Conservation (phyloP, 225 moss, liverwort and hornwort genomes). For the Marchantia paleacea region DNA sequence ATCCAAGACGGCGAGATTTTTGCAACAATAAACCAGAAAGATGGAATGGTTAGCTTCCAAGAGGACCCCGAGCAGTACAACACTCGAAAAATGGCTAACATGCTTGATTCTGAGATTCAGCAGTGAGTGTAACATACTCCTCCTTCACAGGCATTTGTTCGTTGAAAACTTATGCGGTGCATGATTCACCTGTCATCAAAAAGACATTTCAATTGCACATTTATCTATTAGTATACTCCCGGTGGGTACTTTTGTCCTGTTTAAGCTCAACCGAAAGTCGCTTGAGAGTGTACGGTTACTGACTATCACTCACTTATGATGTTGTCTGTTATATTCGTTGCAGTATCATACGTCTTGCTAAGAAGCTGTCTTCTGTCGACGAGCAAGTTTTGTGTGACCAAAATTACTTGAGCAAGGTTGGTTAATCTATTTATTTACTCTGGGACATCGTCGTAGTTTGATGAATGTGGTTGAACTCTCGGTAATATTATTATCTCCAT, state of each 20-base stretch:
- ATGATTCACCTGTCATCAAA: too few relatives aligned
- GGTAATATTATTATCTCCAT: neutral
- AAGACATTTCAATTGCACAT: too few relatives aligned
- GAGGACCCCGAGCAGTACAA: constrained; percentile 99
- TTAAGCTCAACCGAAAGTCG: neutral
- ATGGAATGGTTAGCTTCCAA: constrained; percentile 99
- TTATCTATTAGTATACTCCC: too few relatives aligned
- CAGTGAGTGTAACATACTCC: constrained; percentile 48
- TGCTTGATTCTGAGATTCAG: constrained; percentile 86
- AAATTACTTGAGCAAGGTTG: constrained; percentile 94
- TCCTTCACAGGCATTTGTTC: neutral
- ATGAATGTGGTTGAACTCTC: neutral
- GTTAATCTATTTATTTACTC: neutral
- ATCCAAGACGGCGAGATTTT: constrained; percentile 97
- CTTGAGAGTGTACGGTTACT: neutral
- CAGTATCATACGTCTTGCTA: constrained; percentile 86
- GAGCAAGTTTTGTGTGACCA: constrained; percentile 98
- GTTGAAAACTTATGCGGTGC: neutral
- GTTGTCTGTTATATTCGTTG: constrained; percentile 10
- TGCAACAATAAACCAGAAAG: constrained; percentile 97
- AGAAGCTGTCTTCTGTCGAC: constrained; percentile 88
- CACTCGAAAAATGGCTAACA: constrained; percentile 86
- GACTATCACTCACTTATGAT: neutral
- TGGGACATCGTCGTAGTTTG: neutral
- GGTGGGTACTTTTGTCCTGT: neutral